These are phyloP conservation scores for Haematococcus lacustris DNA, from an alignment of 139 green algal genomes.

Conservation along the genomic window DNA sequence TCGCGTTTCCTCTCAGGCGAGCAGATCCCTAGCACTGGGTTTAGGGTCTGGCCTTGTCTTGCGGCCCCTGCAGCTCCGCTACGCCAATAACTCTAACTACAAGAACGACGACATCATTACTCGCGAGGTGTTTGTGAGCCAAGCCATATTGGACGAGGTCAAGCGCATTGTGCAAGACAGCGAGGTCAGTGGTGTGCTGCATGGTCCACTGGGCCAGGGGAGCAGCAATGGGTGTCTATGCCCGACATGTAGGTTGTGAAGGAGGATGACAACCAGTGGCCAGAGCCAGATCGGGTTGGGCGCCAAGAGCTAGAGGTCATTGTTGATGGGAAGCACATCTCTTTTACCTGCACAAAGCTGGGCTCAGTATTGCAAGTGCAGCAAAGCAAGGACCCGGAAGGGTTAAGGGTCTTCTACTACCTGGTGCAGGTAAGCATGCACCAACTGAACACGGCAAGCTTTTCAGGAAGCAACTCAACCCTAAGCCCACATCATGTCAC, in stretches of 20 bases:
- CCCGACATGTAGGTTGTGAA: constrained; percentile 75
- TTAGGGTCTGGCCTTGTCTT: too few species aligned
- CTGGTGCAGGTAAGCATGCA: constrained; percentile 79
- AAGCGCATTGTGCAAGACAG: constrained; percentile 85
- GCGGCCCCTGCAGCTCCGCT: constrained; percentile 70
- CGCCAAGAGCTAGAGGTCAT: constrained; percentile 95
- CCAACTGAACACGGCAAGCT: too few species aligned
- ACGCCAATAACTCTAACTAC: constrained; percentile 98
- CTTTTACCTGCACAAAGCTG: constrained; percentile 95
- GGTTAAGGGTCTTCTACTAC: constrained; percentile 96
- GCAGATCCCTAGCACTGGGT: too few species aligned
- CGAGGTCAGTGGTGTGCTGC: constrained; percentile 52
- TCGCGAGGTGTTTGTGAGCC: constrained; percentile 70
- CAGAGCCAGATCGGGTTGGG: constrained; percentile 79
- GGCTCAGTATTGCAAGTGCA: constrained; percentile 91
- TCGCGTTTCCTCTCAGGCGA: too few species aligned
- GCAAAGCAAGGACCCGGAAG: constrained; percentile 92
- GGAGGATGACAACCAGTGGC: constrained; percentile 95
- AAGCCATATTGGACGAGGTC: constrained; percentile 78
- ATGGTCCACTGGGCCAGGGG: background rate
- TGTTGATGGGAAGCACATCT: constrained; percentile 86
- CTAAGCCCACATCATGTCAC: background rate
- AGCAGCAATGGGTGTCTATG: background rate
- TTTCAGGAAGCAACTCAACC: background rate
- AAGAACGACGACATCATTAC: constrained; percentile 93